A percentile compares a stretch with the other conserved stretches of the same genome.
These are phyloP conservation scores for Suhomyces tanzawaensis DNA, from an alignment of 805 yeast species.

Conservation along the genomic window DNA sequence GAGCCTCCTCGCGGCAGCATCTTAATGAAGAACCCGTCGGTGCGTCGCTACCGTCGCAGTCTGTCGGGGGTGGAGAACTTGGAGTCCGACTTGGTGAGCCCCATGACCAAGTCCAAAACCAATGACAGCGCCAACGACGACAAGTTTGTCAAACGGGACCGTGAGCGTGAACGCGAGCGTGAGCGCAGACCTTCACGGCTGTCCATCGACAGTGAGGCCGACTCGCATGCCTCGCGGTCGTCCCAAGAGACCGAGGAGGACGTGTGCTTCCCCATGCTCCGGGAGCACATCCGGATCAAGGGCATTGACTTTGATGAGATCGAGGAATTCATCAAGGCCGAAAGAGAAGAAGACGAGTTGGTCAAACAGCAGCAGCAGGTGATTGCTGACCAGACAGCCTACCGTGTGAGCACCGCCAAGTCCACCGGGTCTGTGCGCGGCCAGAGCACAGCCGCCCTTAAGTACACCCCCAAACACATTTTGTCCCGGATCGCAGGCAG, in stretches of 20 bases:
- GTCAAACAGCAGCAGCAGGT: conserved; percentile 17
- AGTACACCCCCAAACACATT: conserved; percentile 55
- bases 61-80: conserved; percentile 13
- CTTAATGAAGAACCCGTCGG: neutral
- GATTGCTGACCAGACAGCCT: conserved; percentile 5
- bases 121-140: conserved; percentile 16
- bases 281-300: conserved; percentile 54
- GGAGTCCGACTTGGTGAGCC: conserved; percentile 26
- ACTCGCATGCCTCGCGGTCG: conserved; percentile 70
- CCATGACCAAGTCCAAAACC: conserved; percentile 24
- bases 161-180: conserved; percentile 13
- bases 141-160: conserved; percentile 1
- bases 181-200: conserved; percentile 36
- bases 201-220: conserved; percentile 59
- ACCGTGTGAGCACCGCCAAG: conserved; percentile 6
- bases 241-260: conserved; percentile 95
- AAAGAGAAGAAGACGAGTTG: conserved; percentile 44
- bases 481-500: conserved; percentile 14
- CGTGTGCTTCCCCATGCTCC: conserved; percentile 92
- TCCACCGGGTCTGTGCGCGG: conserved; percentile 34
- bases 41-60: conserved; percentile 6
- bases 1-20: conserved; percentile 1
- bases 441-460: conserved; percentile 53
- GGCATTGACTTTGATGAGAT: conserved; percentile 92
- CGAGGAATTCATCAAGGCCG: conserved; percentile 72